Conservation (phyloP, 148 eudicot genomes). For the Spergularia marina region DNA sequence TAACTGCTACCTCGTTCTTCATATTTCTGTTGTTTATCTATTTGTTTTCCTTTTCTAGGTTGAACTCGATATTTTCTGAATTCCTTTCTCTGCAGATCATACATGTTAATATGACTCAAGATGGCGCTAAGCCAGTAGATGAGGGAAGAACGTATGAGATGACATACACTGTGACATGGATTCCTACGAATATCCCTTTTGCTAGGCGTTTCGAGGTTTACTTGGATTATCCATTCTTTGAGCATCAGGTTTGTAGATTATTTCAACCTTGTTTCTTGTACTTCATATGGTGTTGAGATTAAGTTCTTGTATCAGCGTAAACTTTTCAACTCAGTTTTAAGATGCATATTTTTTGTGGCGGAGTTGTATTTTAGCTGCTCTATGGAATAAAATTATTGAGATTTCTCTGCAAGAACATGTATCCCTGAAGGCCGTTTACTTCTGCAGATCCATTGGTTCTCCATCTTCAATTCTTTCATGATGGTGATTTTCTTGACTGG, state of each 20-base stretch:
- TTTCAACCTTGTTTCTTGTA: background rate
- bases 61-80: background rate
- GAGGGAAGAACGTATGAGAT: constrained; percentile 60
- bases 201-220: constrained; percentile 87
- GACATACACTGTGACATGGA: constrained; percentile 88
- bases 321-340: background rate
- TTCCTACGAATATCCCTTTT: constrained; percentile 54
- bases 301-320: background rate
- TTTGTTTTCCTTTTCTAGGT: background rate
- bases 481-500: constrained; percentile 95
- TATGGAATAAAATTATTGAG: background rate
- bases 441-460: constrained; percentile 94
- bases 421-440: background rate
- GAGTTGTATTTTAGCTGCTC: background rate
- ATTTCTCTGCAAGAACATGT: background rate
- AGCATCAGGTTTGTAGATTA: constrained; percentile 64
- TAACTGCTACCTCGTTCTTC: background rate
- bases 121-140: constrained; percentile 69
- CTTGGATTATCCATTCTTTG: constrained; percentile 90
- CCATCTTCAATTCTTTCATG: constrained; percentile 91
- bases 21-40: background rate
- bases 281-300: background rate
- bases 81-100: constrained; percentile 62
- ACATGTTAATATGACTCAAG: constrained; percentile 92
- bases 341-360: background rate